Conservation (phyloP, 768 basidiomycete species). For the Suillus tomentosus region DNA sequence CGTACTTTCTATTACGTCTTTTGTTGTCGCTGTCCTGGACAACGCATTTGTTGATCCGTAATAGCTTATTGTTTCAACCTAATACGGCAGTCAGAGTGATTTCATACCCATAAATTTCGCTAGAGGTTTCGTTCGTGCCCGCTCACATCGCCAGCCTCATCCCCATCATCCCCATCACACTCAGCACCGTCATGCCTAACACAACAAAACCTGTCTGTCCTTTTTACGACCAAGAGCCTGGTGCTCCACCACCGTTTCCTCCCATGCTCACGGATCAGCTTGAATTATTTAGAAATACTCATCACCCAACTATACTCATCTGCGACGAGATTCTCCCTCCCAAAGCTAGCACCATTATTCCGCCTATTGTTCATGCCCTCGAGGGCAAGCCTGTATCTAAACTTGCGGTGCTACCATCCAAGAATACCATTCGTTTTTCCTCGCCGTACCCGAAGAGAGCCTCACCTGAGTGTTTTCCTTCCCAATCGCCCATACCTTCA, state of each 20-base stretch:
- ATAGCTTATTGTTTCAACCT: too few species aligned
- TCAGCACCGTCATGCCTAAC: constrained; percentile 9
- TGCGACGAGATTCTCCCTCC: constrained; percentile 7
- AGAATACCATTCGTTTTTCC: background rate
- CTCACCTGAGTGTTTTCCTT: too few species aligned
- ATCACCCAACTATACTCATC: background rate
- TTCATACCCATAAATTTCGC: too few species aligned
- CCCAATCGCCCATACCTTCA: background rate
- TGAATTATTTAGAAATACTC: background rate
- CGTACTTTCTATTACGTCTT: too few species aligned
- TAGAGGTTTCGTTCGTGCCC: too few species aligned
- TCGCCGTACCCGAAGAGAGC: background rate
- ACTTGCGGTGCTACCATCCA: background rate
- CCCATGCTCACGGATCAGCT: constrained; percentile 10
- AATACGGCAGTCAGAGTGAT: too few species aligned
- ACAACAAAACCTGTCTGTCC: background rate
- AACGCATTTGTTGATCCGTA: too few species aligned
- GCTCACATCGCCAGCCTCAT: too few species aligned
- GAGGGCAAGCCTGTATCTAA: background rate
- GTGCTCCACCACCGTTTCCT: background rate
- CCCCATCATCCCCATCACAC: too few species aligned
- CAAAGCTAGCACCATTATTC: background rate
- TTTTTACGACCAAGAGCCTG: constrained; percentile 5
- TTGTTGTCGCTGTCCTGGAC: too few species aligned
- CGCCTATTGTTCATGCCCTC: background rate